These are phyloP conservation scores for Fusarium sp. DNA, from an alignment of 2,329 filamentous ascomycete species.

Conservation along the genomic window DNA sequence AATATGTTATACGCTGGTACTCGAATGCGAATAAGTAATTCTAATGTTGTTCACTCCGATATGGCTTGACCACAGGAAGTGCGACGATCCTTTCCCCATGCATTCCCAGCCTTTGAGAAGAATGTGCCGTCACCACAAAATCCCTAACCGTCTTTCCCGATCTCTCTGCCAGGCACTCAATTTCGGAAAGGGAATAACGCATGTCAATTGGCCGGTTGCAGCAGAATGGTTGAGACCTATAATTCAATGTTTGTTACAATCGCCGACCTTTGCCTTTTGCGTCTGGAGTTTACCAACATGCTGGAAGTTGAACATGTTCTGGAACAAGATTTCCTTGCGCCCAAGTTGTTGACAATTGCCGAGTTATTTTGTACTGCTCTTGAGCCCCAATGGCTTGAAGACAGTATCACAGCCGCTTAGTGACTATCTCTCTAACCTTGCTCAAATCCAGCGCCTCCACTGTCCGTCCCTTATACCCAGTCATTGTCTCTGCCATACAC, in stretches of 20 bases:
- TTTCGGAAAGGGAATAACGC: not conserved
- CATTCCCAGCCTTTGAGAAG: not conserved
- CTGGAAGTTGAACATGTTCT: too few relatives aligned
- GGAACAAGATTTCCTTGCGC: not conserved
- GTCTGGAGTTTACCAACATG: too few relatives aligned
- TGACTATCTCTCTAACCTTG: slow-evolving; percentile 59
- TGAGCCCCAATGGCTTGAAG: not conserved
- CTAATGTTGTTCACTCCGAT: not conserved
- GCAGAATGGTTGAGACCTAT: too few relatives aligned
- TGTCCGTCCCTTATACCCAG: slow-evolving; percentile 61
- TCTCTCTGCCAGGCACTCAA: too few relatives aligned
- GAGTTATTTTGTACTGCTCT: not conserved
- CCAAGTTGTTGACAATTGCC: too few relatives aligned
- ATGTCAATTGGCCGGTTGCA: not conserved
- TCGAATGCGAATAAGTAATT: not conserved
- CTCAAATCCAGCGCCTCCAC: slow-evolving; percentile 63
- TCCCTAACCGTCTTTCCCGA: not conserved
- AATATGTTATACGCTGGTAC: not conserved
- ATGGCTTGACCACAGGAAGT: rapidly evolving
- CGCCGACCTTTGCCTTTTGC: not conserved
- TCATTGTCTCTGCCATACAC: slow-evolving; percentile 69
- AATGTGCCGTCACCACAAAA: not conserved
- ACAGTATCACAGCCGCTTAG: slow-evolving; percentile 31
- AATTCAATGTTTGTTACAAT: too few relatives aligned
- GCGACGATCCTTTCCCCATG: not conserved